These are phyloP conservation scores for Babesia divergens DNA, from an alignment of 169 alveolate species.

Conservation along the genomic window DNA sequence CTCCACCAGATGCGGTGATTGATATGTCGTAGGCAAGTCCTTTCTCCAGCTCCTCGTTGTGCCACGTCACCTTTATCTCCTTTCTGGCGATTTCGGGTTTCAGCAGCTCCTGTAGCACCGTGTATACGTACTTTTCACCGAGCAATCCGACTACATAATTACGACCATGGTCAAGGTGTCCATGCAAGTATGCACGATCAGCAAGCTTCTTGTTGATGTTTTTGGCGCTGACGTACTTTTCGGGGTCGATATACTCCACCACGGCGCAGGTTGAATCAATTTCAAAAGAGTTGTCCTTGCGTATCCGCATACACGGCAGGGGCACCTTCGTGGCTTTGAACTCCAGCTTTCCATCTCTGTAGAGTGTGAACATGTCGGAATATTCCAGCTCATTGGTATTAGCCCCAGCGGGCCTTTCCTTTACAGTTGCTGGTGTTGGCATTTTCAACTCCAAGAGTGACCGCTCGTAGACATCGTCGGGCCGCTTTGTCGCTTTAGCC, in stretches of 20 bases:
- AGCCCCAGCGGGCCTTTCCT: no score
- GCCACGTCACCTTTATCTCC: neutral
- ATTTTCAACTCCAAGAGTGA: no score
- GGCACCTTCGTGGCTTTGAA: neutral
- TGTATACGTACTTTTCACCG: slow-evolving; percentile 43
- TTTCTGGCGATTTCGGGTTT: neutral
- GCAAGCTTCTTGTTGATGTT: neutral
- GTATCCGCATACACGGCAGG: slow-evolving; percentile 6
- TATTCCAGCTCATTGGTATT: no score
- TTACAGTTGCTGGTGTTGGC: no score
- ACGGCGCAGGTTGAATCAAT: neutral
- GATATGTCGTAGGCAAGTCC: slow-evolving; percentile 40
- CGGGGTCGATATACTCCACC: neutral
- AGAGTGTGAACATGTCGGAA: no score
- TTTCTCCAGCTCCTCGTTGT: slow-evolving; percentile 21
- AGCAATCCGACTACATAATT: neutral
- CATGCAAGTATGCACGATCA: neutral
- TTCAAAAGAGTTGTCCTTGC: neutral
- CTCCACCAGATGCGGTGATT: neutral
- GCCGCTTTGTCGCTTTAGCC: no score
- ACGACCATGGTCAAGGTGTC: neutral
- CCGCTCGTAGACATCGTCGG: no score
- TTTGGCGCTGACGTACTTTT: neutral
- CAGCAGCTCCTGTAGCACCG: neutral
- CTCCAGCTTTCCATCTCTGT: no score